Base-by-base conservation (phyloP, 768 basidiomycete genomes). In the Paxillus involutus region DNA sequence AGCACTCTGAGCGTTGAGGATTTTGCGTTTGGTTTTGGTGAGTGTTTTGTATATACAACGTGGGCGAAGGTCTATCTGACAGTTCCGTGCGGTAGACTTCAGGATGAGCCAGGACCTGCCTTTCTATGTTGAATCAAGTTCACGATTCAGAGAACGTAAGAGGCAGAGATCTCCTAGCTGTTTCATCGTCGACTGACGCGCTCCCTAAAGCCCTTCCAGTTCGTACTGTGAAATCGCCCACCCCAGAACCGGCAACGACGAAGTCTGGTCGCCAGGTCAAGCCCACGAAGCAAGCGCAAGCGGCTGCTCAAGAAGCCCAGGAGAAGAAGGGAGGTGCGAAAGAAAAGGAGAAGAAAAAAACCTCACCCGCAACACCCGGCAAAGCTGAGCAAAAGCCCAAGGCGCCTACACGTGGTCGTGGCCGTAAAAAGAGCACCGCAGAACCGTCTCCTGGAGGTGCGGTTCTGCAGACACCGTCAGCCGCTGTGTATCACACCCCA, bases 11-110 rank as follows among this genome's bases (percentile, higher is more conserved):
- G n/a, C 8, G 8, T 71, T 0, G 58, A 59, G 17, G 65, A 69
- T 58, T 69, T 69, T 29, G 49, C 67, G 11, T 65, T 69, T 24
- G 68, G 68, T 37, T 69, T 65, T 17, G 68, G 68, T 71, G 10
- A 14, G 64, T 59, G 32, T 21, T 51, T 32, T 16, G 14, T 26
- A 26, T 2, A 33, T 36, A 26, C 35, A 21, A 41, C 50, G 30
- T 33, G 8, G 26, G 16, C 5, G 43, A 16, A 50, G 46, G 24
- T 45, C 12, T 12, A 9, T 16, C 44, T 57, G 17, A 54, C 6
- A 14, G 19, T 17, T 47, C 30, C 21, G 40, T 35, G 14, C 21
- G 30, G 41, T 24, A 69, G 68, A 69, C 40, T 65, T 69, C 35
- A 53, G 29, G 30, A 69, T 69, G 63, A 71, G 65, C 51, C 67